Evolutionary conservation across 257 asterid species (phyloP).

Genomic region (Fraxinus anomala): DNA sequence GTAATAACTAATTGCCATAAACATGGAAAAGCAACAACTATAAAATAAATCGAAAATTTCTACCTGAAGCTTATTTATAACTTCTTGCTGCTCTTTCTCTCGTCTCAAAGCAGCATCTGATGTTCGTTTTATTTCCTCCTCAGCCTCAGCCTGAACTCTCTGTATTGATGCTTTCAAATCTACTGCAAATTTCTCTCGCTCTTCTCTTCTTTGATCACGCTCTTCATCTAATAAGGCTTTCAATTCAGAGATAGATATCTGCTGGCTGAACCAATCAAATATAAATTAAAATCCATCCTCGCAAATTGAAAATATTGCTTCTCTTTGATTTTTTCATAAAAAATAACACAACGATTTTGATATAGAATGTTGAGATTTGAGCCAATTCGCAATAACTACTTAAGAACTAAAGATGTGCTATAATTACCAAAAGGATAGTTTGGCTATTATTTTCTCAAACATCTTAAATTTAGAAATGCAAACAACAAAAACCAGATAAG

Average conservation of each 20-base stretch:
- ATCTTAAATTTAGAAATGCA: background rate
- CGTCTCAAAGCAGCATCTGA: constrained; percentile 71
- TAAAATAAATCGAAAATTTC: constrained; percentile 16
- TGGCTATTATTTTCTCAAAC: background rate
- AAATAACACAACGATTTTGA: constrained; percentile 4
- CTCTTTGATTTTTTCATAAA: constrained; percentile 1
- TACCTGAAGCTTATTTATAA: constrained; percentile 90
- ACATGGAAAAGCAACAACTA: constrained; percentile 21
- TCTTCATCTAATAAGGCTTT: constrained; percentile 83
- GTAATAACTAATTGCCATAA: constrained; percentile 13
- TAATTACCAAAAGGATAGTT: background rate
- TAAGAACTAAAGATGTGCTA: background rate
- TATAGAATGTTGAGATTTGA: background rate
- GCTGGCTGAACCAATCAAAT: constrained; percentile 71
- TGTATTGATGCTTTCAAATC: constrained; percentile 72
- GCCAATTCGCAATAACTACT: background rate
- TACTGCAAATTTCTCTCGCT: constrained; percentile 74
- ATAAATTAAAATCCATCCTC: background rate
- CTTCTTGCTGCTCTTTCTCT: constrained; percentile 91
- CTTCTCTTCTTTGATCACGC: constrained; percentile 91
- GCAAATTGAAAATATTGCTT: constrained; percentile 11
- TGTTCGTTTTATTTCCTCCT: constrained; percentile 66
- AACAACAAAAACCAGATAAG: constrained; percentile 7
- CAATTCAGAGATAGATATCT: constrained; percentile 72
- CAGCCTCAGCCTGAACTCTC: constrained; percentile 83